Evolutionary conservation across 139 green algal species (phyloP), one percentile per base, ranked within the genome.

Genomic region (Chlorella sp.): DNA sequence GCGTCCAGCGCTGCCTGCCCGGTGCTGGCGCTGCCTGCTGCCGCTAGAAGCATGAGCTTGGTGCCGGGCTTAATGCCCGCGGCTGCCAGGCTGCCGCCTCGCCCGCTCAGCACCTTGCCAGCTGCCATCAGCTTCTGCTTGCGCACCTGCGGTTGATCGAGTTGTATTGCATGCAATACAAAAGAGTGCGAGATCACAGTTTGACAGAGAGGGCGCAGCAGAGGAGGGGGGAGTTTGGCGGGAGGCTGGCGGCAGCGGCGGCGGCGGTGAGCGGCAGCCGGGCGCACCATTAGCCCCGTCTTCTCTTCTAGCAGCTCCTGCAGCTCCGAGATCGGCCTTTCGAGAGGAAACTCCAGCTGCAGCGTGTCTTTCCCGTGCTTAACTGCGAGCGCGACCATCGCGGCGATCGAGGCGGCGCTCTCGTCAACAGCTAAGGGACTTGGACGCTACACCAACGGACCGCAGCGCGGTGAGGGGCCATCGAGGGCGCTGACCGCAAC

Each of bases 21-120:
- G 60, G 86, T 60, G 18, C 36, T 79, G 19, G 37, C 32, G 28
- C 57, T 39, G 37, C 64, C 81, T 48, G 90, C 85, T 0, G 75
- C 88, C 0, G 92, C 84, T 76, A 97, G 90, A 36, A 97, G 91
- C 95, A 97, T 97, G 2, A 97, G 68, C 88, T 96, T 97, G n/a
- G 93, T 85, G 1, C 91, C 93, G 2, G 92, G 36, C 2, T 34
- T 76, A 0, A 97, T 24, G 26, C 92, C 91, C 12, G 83, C 68
- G 0, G 78, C 83, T 68, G 88, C 81, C 1, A 95, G 88, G 11
- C 69, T 90, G 39, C 57, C 36, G 15, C 73, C 26, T 5, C 86
- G 85, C 19, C 85, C 85, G 88, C 82, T 83, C 24, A 94, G 34
- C 18, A 96, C 93, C 39, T 95, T 96, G 40, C 95, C 95, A 37